These are phyloP conservation scores for Cryptosporidium viatorum DNA, from an alignment of 169 alveolate species.

Conservation along the genomic window DNA sequence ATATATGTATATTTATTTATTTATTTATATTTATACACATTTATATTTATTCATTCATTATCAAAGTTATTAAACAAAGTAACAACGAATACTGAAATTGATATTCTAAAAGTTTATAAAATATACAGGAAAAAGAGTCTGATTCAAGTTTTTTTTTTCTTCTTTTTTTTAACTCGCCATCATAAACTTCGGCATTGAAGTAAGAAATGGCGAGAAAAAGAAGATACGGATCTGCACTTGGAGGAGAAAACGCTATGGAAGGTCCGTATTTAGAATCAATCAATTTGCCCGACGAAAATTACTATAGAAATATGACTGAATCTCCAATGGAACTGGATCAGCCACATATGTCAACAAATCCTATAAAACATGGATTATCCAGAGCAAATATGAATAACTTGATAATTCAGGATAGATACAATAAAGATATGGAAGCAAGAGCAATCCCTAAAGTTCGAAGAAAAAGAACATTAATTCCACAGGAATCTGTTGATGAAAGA, in stretches of 20 bases:
- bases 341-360: slow-evolving; percentile 71
- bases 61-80: background rate
- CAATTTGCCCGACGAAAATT: slow-evolving; percentile 58
- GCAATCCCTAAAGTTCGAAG: slow-evolving; percentile 15
- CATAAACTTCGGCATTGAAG: background rate
- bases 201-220: slow-evolving; percentile 64
- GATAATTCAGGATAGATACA: slow-evolving; percentile 30
- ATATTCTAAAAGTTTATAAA: background rate
- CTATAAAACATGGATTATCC: slow-evolving; percentile 28
- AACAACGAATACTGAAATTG: background rate
- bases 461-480: slow-evolving; percentile 41
- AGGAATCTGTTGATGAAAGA: background rate
- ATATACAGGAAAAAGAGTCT: background rate
- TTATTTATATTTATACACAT: no score
- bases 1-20: no score
- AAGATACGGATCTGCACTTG: slow-evolving; percentile 48
- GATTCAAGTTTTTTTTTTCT: background rate
- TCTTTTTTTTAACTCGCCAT: background rate
- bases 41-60: no score
- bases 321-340: slow-evolving; percentile 49
- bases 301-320: slow-evolving; percentile 68
- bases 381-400: slow-evolving; percentile 32
- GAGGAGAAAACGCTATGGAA: background rate
- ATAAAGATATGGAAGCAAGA: slow-evolving; percentile 5
- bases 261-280: slow-evolving; percentile 54